Evolutionary conservation across 352 stramenopile genomes (phyloP).

Genomic region (Thalassiosira mediterranea): DNA sequence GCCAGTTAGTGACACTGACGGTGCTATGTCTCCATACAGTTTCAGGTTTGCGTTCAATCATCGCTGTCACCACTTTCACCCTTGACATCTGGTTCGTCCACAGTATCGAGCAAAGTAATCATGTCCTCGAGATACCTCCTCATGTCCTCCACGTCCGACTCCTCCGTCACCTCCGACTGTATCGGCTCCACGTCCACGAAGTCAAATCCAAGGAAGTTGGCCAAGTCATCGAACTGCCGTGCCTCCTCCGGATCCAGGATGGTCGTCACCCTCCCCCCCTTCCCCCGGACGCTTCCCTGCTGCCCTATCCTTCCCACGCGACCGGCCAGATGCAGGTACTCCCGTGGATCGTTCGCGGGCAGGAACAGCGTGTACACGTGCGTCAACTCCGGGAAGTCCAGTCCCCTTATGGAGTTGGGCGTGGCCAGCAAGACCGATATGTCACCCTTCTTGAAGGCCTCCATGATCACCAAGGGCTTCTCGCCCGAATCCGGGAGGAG

Average conservation of each 20-base stretch:
- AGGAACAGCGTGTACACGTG: conserved; percentile 83
- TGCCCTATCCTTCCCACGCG: conserved; percentile 82
- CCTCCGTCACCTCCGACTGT: conserved; percentile 27
- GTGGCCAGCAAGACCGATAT: conserved; percentile 78
- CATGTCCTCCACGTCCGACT: conserved; percentile 70
- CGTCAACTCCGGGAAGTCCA: conserved; percentile 79
- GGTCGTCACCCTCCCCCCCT: conserved; percentile 72
- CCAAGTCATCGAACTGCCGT: conserved; percentile 71
- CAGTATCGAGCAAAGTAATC: conserved; percentile 55
- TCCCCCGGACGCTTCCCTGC: conserved; percentile 58
- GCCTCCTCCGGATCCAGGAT: conserved; percentile 72
- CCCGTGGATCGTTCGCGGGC: conserved; percentile 75
- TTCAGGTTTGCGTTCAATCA: too few relatives aligned
- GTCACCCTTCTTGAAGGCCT: conserved; percentile 74
- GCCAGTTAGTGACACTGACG: too few relatives aligned
- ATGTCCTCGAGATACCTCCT: conserved; percentile 76
- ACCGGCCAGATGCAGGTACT: conserved; percentile 82
- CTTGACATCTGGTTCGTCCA: conserved; percentile 34
- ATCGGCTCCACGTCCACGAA: conserved; percentile 65
- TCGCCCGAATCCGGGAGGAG: conserved; percentile 73
- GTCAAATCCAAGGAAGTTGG: conserved; percentile 69
- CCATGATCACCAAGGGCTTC: conserved; percentile 72
- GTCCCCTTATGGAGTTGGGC: conserved; percentile 73
- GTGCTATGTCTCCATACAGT: too few relatives aligned
- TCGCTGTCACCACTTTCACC: too few relatives aligned